Base-by-base conservation (phyloP, 495 filamentous ascomycete genomes). In the Penicillium steckii region DNA sequence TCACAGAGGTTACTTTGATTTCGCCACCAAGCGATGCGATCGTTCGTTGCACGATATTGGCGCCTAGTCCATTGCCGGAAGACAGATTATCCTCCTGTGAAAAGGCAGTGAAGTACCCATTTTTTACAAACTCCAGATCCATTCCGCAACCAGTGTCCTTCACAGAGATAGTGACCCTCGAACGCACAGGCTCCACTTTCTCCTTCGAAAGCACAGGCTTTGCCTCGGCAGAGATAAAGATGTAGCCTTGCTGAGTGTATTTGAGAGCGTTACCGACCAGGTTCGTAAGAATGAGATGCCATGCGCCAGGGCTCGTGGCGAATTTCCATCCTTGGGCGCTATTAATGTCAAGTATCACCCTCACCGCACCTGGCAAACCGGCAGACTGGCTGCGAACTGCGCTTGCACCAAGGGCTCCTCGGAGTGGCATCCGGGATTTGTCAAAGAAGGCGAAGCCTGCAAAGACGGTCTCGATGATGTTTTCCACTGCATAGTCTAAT, bases 61-160 rank as follows among this genome's bases (percentile, higher is more conserved):
- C 71, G 2, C 85, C 85, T 12, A 87, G 72, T 3, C 86, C 86
- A 15, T 84, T 84, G 18, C 86, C 86, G 3, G 75, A 71, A 3
- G 79, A 72, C 29, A 87, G 68, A 4, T 69, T 69, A 46, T 88
- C 76, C 61, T 89, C 86, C 50, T 90, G 86, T 1, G 80, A 76
- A 55, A 89, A 90, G 2, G 86, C 83, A 18, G 78, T 81, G 57
- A 83, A 89, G 1, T 88, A 55, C 10, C 77, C 71, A 27, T 82
- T 79, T 12, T 77, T 74, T 22, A 88, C 62, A 60, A 80, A 90
- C 13, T 85, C 82, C 10, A 78, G 64, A 1, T 73, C 77, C 46
- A 90, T 89, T 4, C 86, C 86, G 17, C 72, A 77, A 13, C 85
- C 85, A 5, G 83, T 83, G 50, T 88, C 85, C 23, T 71, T 70